A percentile compares a stretch with the other conserved stretches of the same genome.
Conservation (phyloP, 75 land plant genomes). For the Sequoiadendron giganteum region DNA sequence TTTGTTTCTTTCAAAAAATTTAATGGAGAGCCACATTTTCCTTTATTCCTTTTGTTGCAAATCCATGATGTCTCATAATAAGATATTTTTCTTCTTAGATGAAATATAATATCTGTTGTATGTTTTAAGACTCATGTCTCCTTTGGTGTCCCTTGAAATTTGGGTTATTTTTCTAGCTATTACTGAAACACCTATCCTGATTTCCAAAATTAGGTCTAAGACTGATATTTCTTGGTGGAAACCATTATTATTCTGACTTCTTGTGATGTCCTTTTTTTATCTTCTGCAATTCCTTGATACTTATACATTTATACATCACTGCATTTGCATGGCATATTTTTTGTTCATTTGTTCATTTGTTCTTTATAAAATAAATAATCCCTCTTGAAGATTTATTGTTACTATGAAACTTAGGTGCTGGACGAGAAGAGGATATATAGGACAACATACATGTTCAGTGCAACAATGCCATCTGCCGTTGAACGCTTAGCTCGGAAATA, state of each 20-base stretch:
- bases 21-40: background rate
- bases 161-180: background rate
- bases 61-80: background rate
- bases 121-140: background rate
- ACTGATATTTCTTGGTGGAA: background rate
- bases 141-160: background rate
- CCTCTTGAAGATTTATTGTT: background rate
- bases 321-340: background rate
- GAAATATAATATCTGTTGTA: background rate
- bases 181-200: background rate
- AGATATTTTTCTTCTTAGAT: background rate
- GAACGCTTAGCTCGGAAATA: slow-evolving; percentile 95
- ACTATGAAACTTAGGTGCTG: slow-evolving; percentile 58
- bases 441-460: slow-evolving; percentile 99
- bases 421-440: slow-evolving; percentile 92
- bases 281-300: background rate
- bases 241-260: background rate
- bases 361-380: background rate
- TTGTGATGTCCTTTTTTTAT: background rate
- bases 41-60: background rate
- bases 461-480: slow-evolving; percentile 98
- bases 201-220: background rate
- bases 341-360: background rate
- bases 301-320: background rate
- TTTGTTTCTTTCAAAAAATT: too few relatives aligned